These are phyloP conservation scores for Hyaloscypha hepaticicola DNA, from an alignment of 495 filamentous ascomycete species.

Conservation along the genomic window DNA sequence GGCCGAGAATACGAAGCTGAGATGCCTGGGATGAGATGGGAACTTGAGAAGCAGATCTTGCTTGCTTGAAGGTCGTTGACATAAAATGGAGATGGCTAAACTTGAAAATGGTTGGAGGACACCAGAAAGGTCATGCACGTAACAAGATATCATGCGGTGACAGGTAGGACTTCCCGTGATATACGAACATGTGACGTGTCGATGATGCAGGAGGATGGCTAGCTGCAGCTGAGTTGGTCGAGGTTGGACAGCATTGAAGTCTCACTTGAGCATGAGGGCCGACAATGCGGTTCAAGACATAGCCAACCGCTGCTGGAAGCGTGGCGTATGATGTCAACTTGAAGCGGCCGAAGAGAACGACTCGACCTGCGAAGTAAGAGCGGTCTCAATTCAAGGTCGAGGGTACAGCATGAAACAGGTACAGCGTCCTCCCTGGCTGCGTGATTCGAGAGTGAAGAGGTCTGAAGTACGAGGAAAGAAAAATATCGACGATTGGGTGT, in stretches of 20 bases:
- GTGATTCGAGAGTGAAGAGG: no score
- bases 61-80: neutral
- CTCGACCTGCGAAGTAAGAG: no score
- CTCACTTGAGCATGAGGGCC: neutral
- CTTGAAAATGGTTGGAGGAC: neutral
- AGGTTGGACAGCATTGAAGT: neutral
- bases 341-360: neutral
- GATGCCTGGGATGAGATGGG: neutral
- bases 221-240: neutral
- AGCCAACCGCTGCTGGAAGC: neutral
- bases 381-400: no score
- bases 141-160: neutral
- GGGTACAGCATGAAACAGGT: no score
- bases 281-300: neutral
- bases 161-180: neutral
- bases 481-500: no score
- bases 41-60: neutral
- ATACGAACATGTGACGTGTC: neutral
- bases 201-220: neutral
- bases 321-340: neutral
- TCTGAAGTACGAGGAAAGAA: no score
- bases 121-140: neutral
- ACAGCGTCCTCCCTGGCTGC: no score
- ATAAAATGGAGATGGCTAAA: neutral
- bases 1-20: neutral